A percentile compares a stretch with the other conserved stretches of the same genome.
Evolutionary conservation across 1,139 yeast species (phyloP).

Genomic region (Zygosaccharomyces pseudobailii): DNA sequence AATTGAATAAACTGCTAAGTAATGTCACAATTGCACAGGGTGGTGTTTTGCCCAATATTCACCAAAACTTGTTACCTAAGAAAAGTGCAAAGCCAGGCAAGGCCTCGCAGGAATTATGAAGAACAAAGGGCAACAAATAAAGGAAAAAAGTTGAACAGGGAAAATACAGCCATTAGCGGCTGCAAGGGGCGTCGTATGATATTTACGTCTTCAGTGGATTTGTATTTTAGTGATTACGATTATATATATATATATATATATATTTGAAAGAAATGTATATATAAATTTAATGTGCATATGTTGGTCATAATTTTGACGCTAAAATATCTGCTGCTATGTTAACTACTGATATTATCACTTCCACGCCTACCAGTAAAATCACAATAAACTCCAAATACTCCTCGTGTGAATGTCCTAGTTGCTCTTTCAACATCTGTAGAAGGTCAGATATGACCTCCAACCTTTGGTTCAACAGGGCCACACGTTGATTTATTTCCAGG

Average conservation of each 20-base stretch:
- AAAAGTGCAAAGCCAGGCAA: constrained; percentile 73
- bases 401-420: constrained; percentile 85
- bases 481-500: constrained; percentile 89
- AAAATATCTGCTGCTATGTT: constrained; percentile 50
- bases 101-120: constrained; percentile 84
- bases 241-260: background rate
- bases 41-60: constrained; percentile 97
- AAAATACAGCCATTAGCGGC: background rate
- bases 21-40: constrained; percentile 95
- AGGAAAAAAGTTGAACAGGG: background rate
- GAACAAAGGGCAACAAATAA: background rate
- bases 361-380: constrained; percentile 87
- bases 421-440: constrained; percentile 93
- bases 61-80: constrained; percentile 92
- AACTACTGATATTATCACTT: constrained; percentile 80
- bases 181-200: constrained; percentile 5
- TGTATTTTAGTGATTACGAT: constrained; percentile 10
- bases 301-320: constrained; percentile 20
- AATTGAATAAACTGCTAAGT: constrained; percentile 88
- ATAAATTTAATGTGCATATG: constrained; percentile 1
- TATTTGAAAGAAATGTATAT: background rate
- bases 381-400: constrained; percentile 92
- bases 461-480: constrained; percentile 80
- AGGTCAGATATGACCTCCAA: constrained; percentile 90
- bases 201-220: constrained; percentile 7